Evolutionary conservation across 768 basidiomycete species (phyloP), one percentile per base, ranked within the genome.

Genomic region (Lentinus tigrinus): DNA sequence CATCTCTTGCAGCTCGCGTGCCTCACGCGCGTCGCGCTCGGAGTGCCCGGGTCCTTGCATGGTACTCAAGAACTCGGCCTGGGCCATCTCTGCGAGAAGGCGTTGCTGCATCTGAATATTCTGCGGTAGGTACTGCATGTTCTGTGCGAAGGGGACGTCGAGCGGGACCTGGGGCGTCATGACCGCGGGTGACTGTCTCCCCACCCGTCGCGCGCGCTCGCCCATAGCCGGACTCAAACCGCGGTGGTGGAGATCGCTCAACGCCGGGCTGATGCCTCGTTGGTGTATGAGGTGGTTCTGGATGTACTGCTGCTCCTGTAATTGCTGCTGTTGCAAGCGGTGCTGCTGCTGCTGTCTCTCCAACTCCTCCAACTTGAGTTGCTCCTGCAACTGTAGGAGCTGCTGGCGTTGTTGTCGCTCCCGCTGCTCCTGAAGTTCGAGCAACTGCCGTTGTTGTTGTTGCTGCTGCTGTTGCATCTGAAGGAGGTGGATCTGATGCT

Each of bases 61-160:
- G 60, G 87, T 85, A 47, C 81, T 80, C 63, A 88, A 68, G 56
- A 87, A 85, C 58, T 88, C 89, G 10, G 76, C 81, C 56, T 89
- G 88, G 2, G 87, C 83, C 72, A 91, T 80, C 69, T 92, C 89
- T 2, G 86, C 84, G n/a, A 92, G 75, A 28, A 90, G 76, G 6
- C 89, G 80, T 65, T 91, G 89, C 67, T 91, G 88, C 65, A 89
- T 70, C 63, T 90, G 88, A 8, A 85, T 80, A 63, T 79, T 85
- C 65, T 89, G 86, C 13, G 84, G 83, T 5, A 81, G 70, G 61
- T 81, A 79, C 50, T 78, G 79, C 50, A 81, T 64, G 48, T 80
- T 81, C 64, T 86, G 84, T 63, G 83, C 83, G 47, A 79, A 74
- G 6, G 78, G 66, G 52, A 65, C 63, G 23, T 74, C 72, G 21